These are phyloP conservation scores for Trichoderma atroviride DNA, from an alignment of 2,329 filamentous ascomycete genomes.

Conservation along the genomic window DNA sequence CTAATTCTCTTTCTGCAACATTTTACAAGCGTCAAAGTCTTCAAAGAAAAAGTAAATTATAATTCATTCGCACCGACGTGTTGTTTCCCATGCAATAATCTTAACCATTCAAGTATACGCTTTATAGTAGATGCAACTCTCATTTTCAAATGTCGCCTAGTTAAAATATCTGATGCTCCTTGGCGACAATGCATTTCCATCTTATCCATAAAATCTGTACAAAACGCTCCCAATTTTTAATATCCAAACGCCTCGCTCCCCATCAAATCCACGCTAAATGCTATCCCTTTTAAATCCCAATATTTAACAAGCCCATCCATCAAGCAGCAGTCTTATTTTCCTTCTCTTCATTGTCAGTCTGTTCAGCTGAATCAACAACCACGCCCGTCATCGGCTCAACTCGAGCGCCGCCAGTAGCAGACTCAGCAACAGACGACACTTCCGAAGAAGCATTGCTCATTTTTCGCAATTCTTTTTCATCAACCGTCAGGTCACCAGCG, in stretches of 20 bases:
- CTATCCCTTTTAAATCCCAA: not conserved
- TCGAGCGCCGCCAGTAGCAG: not conserved
- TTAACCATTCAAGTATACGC: too few relatives aligned
- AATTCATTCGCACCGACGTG: too few relatives aligned
- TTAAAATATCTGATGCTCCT: not conserved
- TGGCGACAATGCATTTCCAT: not conserved
- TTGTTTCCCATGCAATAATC: too few relatives aligned
- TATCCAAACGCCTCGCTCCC: conserved; percentile 20
- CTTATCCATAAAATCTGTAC: not conserved
- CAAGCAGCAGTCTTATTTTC: not conserved
- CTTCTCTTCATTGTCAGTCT: not conserved
- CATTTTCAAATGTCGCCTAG: not conserved
- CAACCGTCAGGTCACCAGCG: conserved; percentile 30
- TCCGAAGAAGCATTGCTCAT: conserved; percentile 17
- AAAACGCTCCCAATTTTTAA: not conserved
- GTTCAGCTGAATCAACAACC: conserved; percentile 5
- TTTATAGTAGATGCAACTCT: too few relatives aligned
- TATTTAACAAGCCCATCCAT: not conserved
- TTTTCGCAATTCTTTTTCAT: conserved; percentile 29
- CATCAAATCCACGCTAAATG: not conserved
- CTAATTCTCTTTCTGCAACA: too few relatives aligned
- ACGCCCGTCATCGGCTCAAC: conserved; percentile 22
- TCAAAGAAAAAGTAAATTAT: too few relatives aligned
- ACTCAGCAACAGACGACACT: conserved; percentile 7
- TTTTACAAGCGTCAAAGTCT: not conserved